Percentiles rank a stretch among this genome's conserved stretches.
Conservation (phyloP, 2,329 filamentous ascomycete species). For the Emergomyces pasteurianus region DNA sequence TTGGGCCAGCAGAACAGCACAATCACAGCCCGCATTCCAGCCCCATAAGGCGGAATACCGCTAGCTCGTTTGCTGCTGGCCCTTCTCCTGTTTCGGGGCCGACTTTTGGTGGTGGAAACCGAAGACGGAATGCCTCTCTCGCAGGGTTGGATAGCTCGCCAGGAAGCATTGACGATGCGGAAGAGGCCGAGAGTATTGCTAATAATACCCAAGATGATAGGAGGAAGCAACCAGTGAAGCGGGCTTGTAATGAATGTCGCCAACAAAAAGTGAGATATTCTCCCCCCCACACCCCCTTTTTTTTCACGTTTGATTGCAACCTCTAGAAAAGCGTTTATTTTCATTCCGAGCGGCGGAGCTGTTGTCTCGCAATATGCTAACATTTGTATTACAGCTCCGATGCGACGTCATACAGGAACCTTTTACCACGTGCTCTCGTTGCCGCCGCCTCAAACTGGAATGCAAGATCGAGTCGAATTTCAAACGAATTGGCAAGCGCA, state of each 20-base stretch:
- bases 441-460: constrained; percentile 48
- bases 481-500: constrained; percentile 55
- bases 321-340: not conserved
- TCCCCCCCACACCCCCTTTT: no score
- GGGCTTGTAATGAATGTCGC: constrained; percentile 57
- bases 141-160: constrained; percentile 37
- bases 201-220: constrained; percentile 26
- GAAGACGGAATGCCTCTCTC: constrained; percentile 32
- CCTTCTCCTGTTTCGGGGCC: not conserved
- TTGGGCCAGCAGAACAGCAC: not conserved
- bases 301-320: not conserved
- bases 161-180: constrained; percentile 30
- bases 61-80: constrained; percentile 1
- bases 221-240: constrained; percentile 40
- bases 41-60: constrained; percentile 1
- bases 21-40: not conserved
- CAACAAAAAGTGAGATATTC: constrained; percentile 50
- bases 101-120: not conserved
- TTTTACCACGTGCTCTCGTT: constrained; percentile 50
- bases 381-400: constrained; percentile 39
- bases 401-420: constrained; percentile 56
- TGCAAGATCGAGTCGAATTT: constrained; percentile 60
- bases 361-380: constrained; percentile 2
- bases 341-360: not conserved
- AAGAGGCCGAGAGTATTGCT: constrained; percentile 26